Evolutionary conservation across 331 rosid species (phyloP).

Genomic region (Quercus phellos): DNA sequence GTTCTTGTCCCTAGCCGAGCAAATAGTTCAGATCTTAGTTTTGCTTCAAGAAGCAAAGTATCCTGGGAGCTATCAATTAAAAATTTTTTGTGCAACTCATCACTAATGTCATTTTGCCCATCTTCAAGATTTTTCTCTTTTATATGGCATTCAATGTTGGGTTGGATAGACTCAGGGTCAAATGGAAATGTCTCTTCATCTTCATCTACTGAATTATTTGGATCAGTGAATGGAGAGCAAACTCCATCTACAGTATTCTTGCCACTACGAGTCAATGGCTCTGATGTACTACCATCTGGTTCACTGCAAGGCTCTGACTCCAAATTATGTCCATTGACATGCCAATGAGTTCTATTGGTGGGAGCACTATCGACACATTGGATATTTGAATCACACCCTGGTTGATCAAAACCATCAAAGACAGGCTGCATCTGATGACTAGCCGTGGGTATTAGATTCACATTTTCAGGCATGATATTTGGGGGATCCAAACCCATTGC

Average conservation of each 20-base stretch:
- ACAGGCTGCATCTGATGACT: conserved; percentile 55
- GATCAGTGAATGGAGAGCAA: conserved; percentile 60
- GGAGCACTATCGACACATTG: conserved; percentile 38
- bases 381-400: conserved; percentile 44
- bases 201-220: conserved; percentile 61
- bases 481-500: conserved; percentile 48
- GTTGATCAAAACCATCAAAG: conserved; percentile 42
- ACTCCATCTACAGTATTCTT: conserved; percentile 47
- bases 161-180: conserved; percentile 42
- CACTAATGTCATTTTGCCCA: conserved; percentile 30
- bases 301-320: conserved; percentile 67
- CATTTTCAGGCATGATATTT: conserved; percentile 43
- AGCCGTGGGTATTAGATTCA: conserved; percentile 42
- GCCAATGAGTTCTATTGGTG: conserved; percentile 34
- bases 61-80: conserved; percentile 41
- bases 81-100: conserved; percentile 28
- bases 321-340: conserved; percentile 41
- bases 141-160: conserved; percentile 27
- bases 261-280: conserved; percentile 52
- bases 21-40: conserved; percentile 75
- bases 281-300: conserved; percentile 78
- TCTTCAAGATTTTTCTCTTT: conserved; percentile 24
- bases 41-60: conserved; percentile 80
- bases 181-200: conserved; percentile 61
- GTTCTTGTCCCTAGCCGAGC: conserved; percentile 56